Base-by-base conservation (phyloP, 2,329 filamentous ascomycete genomes). In the Sclerotinia borealis region DNA sequence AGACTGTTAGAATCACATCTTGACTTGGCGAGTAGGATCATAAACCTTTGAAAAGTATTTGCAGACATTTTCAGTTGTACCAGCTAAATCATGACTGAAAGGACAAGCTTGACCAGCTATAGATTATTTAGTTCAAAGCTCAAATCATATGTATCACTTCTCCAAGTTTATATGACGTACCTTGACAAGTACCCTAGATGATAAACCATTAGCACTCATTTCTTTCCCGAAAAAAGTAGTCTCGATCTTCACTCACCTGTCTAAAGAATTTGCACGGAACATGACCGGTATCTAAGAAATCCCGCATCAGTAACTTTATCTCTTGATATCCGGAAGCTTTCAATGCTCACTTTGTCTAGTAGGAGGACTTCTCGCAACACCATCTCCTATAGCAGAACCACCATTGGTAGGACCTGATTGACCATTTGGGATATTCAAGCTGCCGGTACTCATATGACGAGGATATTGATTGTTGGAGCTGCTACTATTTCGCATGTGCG, bases 31-130 rank as follows among this genome's bases (percentile, higher is more conserved):
- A 29, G n/a, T 37, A 11, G 8, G 17, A 27, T 9, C 50, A 76
- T 80, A 72, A 80, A 96, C 92, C 88, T 98, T 99, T 74, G 93
- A 90, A 76, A 98, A 99, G 79, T 98, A 99, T 79, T 98, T 99
- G 87, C 95, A 99, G 68, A 96, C 87, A 66, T 90, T 93, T 76
- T 97, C 92, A 59, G 90, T 85, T 47, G 92, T 86, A 36, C 87
- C 84, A 75, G 95, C 91, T 68, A 95, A 87, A 68, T 96, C 93
- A 79, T 99, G 95, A 72, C 92, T 91, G 78, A 98, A 99, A 47
- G 95, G 95, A 79, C 95, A 99, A 69, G 93, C 92, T 76, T 90
- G 91, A 71, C 95, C 95, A 64, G 95, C 95, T 62, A 7, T 29
- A 56, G 43, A 29, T 56, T 39, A 13, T 62, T 62, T 56, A 62